Percentiles rank a stretch among this genome's conserved stretches.
These are phyloP conservation scores for Blastomyces emzantsi DNA, from an alignment of 2,329 filamentous ascomycete genomes.

Conservation along the genomic window DNA sequence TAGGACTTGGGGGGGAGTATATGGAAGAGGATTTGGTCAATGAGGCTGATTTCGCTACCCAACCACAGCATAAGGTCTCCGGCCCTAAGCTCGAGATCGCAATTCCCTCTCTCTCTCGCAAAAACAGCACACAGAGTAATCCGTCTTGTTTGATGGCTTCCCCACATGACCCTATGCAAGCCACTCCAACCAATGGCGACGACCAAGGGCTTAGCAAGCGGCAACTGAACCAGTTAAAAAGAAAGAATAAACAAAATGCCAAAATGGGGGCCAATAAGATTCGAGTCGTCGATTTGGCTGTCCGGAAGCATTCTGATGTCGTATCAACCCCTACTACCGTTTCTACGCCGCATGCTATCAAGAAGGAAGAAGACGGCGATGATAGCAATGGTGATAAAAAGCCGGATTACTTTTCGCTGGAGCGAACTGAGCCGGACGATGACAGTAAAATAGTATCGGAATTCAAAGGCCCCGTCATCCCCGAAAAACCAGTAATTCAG, in stretches of 20 bases:
- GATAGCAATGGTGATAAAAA: conserved; percentile 54
- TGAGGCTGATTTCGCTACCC: conserved; percentile 48
- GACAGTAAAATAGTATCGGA: conserved; percentile 88
- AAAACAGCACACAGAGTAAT: conserved; percentile 39
- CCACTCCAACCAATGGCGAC: conserved; percentile 43
- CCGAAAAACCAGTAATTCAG: conserved; percentile 80
- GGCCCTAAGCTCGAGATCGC: conserved; percentile 45
- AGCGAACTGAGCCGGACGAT: conserved; percentile 72
- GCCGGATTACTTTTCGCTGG: conserved; percentile 83
- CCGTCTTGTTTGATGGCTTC: conserved; percentile 37
- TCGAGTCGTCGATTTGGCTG: conserved; percentile 76
- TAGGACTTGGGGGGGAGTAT: conserved; percentile 76
- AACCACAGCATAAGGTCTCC: conserved; percentile 34
- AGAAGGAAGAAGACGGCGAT: conserved; percentile 47
- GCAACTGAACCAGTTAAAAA: conserved; percentile 88
- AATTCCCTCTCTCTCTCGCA: conserved; percentile 32
- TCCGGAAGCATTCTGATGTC: conserved; percentile 53
- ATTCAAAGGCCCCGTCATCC: conserved; percentile 74
- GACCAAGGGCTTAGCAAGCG: conserved; percentile 75
- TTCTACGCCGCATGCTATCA: conserved; percentile 48
- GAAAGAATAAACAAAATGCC: conserved; percentile 83
- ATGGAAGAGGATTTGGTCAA: conserved; percentile 75
- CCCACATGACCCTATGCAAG: conserved; percentile 35
- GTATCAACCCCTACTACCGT: conserved; percentile 46
- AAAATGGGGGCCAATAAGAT: conserved; percentile 85